Conservation (phyloP, 129 eudicot genomes). For the Centaurea solstitialis region DNA sequence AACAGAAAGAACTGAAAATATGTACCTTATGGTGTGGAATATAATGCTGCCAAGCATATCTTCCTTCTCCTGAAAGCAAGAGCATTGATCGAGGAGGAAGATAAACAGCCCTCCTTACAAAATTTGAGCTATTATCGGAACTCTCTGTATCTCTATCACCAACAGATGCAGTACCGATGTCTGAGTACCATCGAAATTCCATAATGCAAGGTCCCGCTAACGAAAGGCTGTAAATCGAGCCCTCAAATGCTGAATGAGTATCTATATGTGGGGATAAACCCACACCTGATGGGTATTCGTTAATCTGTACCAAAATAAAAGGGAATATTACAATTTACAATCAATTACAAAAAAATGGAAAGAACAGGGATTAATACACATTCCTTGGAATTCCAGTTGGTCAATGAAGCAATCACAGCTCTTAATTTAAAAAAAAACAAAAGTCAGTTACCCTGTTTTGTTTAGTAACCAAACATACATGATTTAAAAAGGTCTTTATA, state of each 20-base stretch:
- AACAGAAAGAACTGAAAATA: slow-evolving; percentile 2
- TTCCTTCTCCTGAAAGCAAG: slow-evolving; percentile 83
- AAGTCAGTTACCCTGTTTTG: no score
- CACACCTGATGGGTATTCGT: slow-evolving; percentile 96
- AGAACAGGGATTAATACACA: neutral
- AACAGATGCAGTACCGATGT: slow-evolving; percentile 27
- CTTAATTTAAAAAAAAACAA: neutral
- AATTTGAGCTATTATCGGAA: slow-evolving; percentile 36
- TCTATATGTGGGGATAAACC: slow-evolving; percentile 97
- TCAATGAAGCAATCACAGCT: neutral
- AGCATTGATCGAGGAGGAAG: slow-evolving; percentile 92
- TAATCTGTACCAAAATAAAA: slow-evolving; percentile 56
- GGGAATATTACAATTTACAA: neutral
- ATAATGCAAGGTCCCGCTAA: slow-evolving; percentile 96
- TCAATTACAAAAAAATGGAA: neutral
- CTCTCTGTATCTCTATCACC: slow-evolving; percentile 37
- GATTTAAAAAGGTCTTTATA: neutral
- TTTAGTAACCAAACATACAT: no score
- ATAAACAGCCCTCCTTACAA: slow-evolving; percentile 63
- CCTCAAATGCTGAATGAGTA: slow-evolving; percentile 98
- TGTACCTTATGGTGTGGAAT: slow-evolving; percentile 97
- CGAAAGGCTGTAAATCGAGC: slow-evolving; percentile 89
- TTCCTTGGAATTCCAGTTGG: neutral
- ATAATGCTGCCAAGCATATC: slow-evolving; percentile 98
- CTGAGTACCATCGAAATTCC: slow-evolving; percentile 84